Evolutionary conservation across 164 flowering plant species (phyloP), one percentile per base, ranked within the genome.

Genomic region (Kingdonia uniflora): DNA sequence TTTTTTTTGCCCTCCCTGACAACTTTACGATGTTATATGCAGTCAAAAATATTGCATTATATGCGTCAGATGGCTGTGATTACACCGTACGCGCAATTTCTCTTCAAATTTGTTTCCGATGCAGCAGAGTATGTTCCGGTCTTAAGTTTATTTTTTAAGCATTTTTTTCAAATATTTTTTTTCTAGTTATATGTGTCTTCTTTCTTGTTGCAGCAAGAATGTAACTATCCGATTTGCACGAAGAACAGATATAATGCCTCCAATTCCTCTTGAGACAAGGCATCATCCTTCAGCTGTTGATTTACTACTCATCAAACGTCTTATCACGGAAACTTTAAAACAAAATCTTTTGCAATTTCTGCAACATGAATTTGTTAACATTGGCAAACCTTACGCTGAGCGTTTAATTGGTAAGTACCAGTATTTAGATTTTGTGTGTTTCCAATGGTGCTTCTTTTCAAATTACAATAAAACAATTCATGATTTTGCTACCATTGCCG

Each of bases 31-130:
- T 64, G 42, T 19, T 19, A 11, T 68, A 1, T 77, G 72, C 84
- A 92, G 96, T 92, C 99, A 43, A 92, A 92, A 69, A 92, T 92
- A 62, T 70, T 88, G 72, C 99, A 92, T 56, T 92, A 88, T 64
- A 84, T 92, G 95, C 94, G 99, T 61, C 99, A 92, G 68, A 88
- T 92, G 94, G 99, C 96, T 55, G 99, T 92, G 55, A 92, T 92
- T 37, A 88, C 99, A 41, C 99, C 96, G 24, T 92, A 92, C 76
- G 94, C 96, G 0, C 87, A 92, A 59, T 88, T 92, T 70, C 79
- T 84, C 48, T 92, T 92, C 54, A 85, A 63, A 67, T 88, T 80
- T 75, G 58, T 81, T 23, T 78, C 95, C 19, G 95, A 88, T 49
- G 46, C 74, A 55, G 52, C 91, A 16, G 99, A 92, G 99, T 92